Conservation (phyloP, 148 eudicot species). For the Vaccinium darrowii region DNA sequence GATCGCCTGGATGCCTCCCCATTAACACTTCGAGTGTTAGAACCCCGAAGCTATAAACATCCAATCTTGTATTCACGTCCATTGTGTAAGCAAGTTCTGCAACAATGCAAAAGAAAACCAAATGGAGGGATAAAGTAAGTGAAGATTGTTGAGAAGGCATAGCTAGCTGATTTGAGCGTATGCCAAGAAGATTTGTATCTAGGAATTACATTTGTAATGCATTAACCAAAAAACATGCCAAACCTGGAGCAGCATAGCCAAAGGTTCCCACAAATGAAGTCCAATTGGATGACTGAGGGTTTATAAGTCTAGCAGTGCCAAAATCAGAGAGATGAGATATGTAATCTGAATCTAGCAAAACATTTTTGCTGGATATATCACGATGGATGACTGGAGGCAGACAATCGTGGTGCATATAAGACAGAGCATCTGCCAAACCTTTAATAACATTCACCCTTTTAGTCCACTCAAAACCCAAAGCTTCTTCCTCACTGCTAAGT, state of each 20-base stretch:
- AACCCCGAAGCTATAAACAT: conserved; percentile 30
- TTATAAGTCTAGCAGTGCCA: conserved; percentile 27
- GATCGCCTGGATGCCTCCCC: conserved; percentile 31
- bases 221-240: too few species aligned
- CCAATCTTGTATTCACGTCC: conserved; percentile 13
- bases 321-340: conserved; percentile 16
- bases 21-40: conserved; percentile 21
- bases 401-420: conserved; percentile 13
- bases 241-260: too few species aligned
- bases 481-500: not conserved
- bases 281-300: conserved; percentile 21
- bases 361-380: not conserved
- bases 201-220: too few species aligned
- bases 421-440: conserved; percentile 1
- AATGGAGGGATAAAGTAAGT: too few species aligned
- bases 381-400: conserved; percentile 22
- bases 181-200: too few species aligned
- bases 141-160: too few species aligned
- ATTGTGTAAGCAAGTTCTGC: too few species aligned
- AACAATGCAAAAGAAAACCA: too few species aligned
- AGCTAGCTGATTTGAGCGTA: too few species aligned
- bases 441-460: conserved; percentile 13
- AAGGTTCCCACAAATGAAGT: not conserved
- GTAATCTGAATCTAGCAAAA: too few species aligned
- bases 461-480: conserved; percentile 4